Evolutionary conservation across 495 filamentous ascomycete genomes (phyloP), one percentile per base, ranked within the genome.

Genomic region (Ascobolus immersus): DNA sequence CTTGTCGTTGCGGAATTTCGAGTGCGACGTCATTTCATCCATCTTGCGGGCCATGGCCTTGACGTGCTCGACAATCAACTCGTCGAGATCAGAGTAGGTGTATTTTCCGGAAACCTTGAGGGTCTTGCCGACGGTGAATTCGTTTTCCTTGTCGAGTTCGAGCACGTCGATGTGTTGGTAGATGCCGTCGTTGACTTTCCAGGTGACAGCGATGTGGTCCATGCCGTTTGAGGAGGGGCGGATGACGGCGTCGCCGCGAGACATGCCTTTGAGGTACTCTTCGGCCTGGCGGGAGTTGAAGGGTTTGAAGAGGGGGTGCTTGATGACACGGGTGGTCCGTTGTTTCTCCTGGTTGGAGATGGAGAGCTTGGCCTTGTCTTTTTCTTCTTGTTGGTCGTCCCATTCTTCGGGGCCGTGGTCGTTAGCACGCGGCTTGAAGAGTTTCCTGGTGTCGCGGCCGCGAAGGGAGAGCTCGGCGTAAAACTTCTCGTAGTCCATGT

Each of bases 31-130:
- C 60, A 96, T 73, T 57, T 96, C 86, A 33, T 91, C 84, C 5
- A 93, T 82, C 57, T 96, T 96, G 57, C 73, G 78, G 19, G 80
- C 77, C 84, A 93, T 93, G 21, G 82, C 76, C 55, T 90, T 84
- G 45, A 96, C 77, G 42, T 96, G 86, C 38, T 80, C 79, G 52
- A 82, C 82, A 44, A 96, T 94, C 54, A 96, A 54, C 54, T 96
- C 86, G 54, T 96, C 86, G 35, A 96, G 57, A 73, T 96, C 86
- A 31, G 67, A 75, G 59, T 96, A 96, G 3, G 62, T 84, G 52
- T 80, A 82, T 47, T 75, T 77, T 28, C 77, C 74, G 10, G 68
- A 76, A 25, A 94, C 73, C 43, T 75, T 77, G 28, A 94, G 62
- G 11, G 67, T 67, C 36, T 66, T 69, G 20, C 89, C 86, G 9